These are phyloP conservation scores for Euphorbia schlechtendalii DNA, from an alignment of 441 rosid species.

Conservation along the genomic window DNA sequence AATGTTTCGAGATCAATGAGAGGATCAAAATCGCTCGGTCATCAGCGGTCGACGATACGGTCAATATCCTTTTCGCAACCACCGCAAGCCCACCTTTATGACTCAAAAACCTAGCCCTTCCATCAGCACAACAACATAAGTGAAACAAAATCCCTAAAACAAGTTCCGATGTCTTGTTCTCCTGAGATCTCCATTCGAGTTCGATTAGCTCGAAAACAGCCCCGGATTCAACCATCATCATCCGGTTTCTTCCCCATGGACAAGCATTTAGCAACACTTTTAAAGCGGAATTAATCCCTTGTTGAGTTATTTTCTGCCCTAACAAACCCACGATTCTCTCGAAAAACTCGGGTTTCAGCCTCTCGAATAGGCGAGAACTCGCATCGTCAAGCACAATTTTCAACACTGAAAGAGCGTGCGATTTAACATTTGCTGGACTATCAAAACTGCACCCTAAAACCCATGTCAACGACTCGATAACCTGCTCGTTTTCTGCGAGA, in stretches of 20 bases:
- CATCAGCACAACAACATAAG: constrained; percentile 61
- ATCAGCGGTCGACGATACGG: constrained; percentile 39
- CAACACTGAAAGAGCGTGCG: constrained; percentile 34
- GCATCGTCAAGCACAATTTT: constrained; percentile 32
- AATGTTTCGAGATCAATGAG: constrained; percentile 34
- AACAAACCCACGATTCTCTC: constrained; percentile 30
- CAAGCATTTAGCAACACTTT: constrained; percentile 36
- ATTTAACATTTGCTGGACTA: constrained; percentile 21
- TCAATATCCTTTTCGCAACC: constrained; percentile 42
- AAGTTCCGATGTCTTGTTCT: constrained; percentile 46
- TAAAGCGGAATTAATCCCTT: constrained; percentile 41
- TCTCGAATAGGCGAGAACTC: constrained; percentile 30
- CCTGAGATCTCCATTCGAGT: constrained; percentile 34
- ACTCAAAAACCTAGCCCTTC: constrained; percentile 53
- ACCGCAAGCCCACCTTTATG: constrained; percentile 53
- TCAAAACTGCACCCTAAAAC: constrained; percentile 31
- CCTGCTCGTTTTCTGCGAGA: constrained; percentile 24
- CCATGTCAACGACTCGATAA: constrained; percentile 43
- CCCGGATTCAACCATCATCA: constrained; percentile 34
- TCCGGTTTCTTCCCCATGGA: constrained; percentile 49
- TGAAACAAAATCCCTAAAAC: constrained; percentile 43
- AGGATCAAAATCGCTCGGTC: constrained; percentile 51
- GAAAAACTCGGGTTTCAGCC: constrained; percentile 40
- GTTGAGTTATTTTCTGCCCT: constrained; percentile 23
- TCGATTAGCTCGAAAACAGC: constrained; percentile 54